Base-by-base conservation (phyloP, 1,284 basidiomycete genomes). In the Tilletia indica region DNA sequence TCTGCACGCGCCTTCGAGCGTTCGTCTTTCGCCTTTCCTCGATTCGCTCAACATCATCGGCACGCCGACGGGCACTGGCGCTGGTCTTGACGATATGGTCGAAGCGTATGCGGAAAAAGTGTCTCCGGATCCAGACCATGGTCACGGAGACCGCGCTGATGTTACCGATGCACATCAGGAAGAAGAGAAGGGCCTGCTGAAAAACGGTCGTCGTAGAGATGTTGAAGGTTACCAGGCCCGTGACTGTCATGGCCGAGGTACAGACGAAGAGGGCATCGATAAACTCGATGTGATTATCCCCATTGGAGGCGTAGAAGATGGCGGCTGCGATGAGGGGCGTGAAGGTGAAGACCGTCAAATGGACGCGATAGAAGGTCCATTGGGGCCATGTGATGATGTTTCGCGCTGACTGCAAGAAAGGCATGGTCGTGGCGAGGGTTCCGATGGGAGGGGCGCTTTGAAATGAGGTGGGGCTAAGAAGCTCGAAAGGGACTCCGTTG, bases 241-340 rank as follows among this genome's bases (percentile, higher is more conserved):
- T 92, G 71, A 93, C 90, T 3, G 90, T 90, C 86, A 93, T 89
- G 9, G 91, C 89, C 82, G 90, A 91, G 79, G 92, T 88, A 73
- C 89, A 92, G 78, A 88, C 88, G 86, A 89, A 94, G 56, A 93
- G 87, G 12, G 89, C 85, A 73, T 93, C 92, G 80, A 92, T 88
- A 83, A 92, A 93, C 21, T 77, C 68, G 63, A 86, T 77, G 67
- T 81, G 77, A 61, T 71, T 73, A 16, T 79, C 78, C 3, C 78
- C 79, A 61, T 85, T 85, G 72, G 81, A 78, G 0, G 82, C 85
- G 68, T 84, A 86, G 78, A 93, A 88, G 68, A 93, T 89, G 38
- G 82, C 88, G 21, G 92, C 91, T 80, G 89, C 89, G 67, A 92
- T 86, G 72, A 93, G 86, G 8, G 92, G 92, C 0, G 89, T 89